These are phyloP conservation scores for Polytrichum formosum DNA, from an alignment of 225 moss, liverwort and hornwort genomes.

Conservation along the genomic window DNA sequence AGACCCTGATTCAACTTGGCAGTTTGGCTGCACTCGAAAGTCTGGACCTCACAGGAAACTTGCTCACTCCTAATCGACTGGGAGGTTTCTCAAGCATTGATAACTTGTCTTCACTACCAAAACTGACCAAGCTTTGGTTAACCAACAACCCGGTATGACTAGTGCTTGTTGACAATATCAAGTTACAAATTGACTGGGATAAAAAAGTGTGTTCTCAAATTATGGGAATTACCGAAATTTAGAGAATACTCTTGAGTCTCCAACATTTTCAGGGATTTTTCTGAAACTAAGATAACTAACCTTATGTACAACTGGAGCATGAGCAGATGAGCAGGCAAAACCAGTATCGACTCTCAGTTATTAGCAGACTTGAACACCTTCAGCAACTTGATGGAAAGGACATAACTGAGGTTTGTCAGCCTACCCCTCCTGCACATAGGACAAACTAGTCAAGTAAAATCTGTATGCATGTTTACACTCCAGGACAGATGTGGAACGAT, in stretches of 20 bases:
- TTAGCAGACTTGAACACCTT: conserved; percentile 68
- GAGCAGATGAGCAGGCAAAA: conserved; percentile 90
- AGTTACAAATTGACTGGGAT: too few relatives aligned
- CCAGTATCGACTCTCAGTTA: conserved; percentile 69
- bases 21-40: conserved; percentile 61
- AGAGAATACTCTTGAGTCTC: too few relatives aligned
- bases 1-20: conserved; percentile 59
- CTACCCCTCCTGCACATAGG: neutral
- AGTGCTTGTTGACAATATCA: too few relatives aligned
- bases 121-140: conserved; percentile 69
- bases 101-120: conserved; percentile 59
- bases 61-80: conserved; percentile 78
- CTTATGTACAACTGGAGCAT: neutral
- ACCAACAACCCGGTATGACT: conserved; percentile 82
- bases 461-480: too few relatives aligned
- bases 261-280: too few relatives aligned
- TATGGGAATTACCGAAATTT: too few relatives aligned
- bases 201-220: too few relatives aligned
- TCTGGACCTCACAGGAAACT: conserved; percentile 77
- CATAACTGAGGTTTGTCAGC: conserved; percentile 54
- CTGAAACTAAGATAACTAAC: too few relatives aligned
- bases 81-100: conserved; percentile 89
- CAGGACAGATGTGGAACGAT: too few relatives aligned
- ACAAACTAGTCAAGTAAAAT: neutral
- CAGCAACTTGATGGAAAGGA: conserved; percentile 75